A percentile compares a stretch with the other conserved stretches of the same genome.
Conservation (phyloP, 352 stramenopile genomes). For the Aphanomyces stellatus region DNA sequence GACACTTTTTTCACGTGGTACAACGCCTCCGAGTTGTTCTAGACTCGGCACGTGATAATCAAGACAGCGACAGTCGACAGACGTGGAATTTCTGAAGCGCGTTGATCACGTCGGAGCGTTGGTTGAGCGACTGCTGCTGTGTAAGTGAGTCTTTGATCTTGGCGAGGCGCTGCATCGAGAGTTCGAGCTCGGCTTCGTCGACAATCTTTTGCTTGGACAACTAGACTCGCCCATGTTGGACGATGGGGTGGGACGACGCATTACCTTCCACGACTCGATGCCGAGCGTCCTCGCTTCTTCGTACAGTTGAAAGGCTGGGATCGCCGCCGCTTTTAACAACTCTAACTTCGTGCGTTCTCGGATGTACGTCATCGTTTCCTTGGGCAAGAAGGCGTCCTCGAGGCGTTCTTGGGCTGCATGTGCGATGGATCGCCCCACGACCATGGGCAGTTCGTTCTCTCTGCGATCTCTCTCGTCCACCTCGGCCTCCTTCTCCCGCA, state of each 20-base stretch:
- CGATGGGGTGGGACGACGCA: background rate
- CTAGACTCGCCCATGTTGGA: background rate
- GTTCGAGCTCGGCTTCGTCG: slow-evolving; percentile 50
- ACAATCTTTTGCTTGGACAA: slow-evolving; percentile 36
- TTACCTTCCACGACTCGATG: slow-evolving; percentile 55
- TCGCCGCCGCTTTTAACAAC: slow-evolving; percentile 39
- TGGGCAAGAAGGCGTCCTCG: background rate
- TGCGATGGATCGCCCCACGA: slow-evolving; percentile 49
- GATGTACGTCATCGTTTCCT: slow-evolving; percentile 34
- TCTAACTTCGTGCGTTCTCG: slow-evolving; percentile 57
- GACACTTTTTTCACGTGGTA: slow-evolving; percentile 28
- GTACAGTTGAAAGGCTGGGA: slow-evolving; percentile 47
- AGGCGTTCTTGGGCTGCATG: slow-evolving; percentile 16
- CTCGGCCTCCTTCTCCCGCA: slow-evolving; percentile 24
- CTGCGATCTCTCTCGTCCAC: slow-evolving; percentile 20
- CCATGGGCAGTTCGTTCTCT: slow-evolving; percentile 27
- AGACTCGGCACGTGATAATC: background rate
- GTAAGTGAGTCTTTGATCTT: slow-evolving; percentile 44
- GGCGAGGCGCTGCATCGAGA: slow-evolving; percentile 40
- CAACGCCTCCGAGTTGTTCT: slow-evolving; percentile 45
- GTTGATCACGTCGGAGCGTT: slow-evolving; percentile 36
- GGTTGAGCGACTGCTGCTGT: slow-evolving; percentile 35
- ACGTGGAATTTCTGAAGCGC: slow-evolving; percentile 42
- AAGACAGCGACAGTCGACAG: slow-evolving; percentile 1
- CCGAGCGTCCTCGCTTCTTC: slow-evolving; percentile 37